Conservation (phyloP, 108 stramenopile species). For the Aurantiochytrium sp. region DNA sequence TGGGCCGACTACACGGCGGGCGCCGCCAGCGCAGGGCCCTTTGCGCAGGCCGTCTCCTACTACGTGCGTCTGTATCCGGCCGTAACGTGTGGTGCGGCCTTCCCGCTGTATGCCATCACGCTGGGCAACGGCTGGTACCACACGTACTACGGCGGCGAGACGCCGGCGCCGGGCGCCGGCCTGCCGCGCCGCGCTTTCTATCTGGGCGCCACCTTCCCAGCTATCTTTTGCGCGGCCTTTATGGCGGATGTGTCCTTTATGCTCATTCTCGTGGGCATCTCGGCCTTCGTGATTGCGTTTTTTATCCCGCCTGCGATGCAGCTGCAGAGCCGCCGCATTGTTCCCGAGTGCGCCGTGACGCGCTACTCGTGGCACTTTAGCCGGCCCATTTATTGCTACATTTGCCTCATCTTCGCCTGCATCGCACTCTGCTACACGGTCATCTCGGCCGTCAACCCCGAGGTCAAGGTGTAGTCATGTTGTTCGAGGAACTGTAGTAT, state of each 20-base stretch:
- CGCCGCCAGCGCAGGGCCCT: not conserved
- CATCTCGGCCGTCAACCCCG: not conserved
- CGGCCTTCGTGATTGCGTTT: not conserved
- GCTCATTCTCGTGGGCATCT: not conserved
- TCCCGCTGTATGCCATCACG: constrained; percentile 7
- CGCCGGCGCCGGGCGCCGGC: not conserved
- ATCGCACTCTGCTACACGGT: not conserved
- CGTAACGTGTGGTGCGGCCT: constrained; percentile 13
- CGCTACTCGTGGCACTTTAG: not conserved
- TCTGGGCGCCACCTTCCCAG: not conserved
- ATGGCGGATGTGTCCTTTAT: constrained; percentile 2
- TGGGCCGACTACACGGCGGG: constrained; percentile 15
- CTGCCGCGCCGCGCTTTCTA: not conserved
- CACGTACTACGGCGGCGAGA: not conserved
- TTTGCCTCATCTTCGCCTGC: not conserved
- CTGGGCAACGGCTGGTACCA: constrained; percentile 17
- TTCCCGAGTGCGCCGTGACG: not conserved
- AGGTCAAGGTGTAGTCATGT: not conserved
- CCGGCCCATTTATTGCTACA: not conserved
- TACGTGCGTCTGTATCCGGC: constrained; percentile 17
- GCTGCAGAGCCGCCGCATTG: not conserved
- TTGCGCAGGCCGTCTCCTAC: not conserved
- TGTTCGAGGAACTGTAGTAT: not conserved
- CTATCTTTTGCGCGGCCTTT: not conserved
- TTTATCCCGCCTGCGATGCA: constrained; percentile 16